Evolutionary conservation across 1,284 basidiomycete genomes (phyloP).

Genomic region (Sanghuangporus sanghuang): DNA sequence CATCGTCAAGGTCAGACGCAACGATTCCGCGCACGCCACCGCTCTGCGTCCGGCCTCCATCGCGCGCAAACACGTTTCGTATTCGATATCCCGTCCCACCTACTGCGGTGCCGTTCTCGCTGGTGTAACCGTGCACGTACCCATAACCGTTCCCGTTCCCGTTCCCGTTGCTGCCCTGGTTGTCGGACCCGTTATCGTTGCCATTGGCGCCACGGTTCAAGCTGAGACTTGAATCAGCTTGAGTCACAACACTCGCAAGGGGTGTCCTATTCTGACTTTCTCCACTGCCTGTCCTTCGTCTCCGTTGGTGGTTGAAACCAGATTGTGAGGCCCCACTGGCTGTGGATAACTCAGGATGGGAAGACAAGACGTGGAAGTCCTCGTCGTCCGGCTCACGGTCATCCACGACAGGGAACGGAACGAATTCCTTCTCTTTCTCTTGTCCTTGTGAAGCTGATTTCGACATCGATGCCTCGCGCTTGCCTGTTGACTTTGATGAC

Average conservation of each 20-base stretch:
- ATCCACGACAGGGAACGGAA: conserved; percentile 19
- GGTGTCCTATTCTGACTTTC: conserved; percentile 10
- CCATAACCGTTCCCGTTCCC: background rate
- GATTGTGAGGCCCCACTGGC: background rate
- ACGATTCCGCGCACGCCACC: conserved; percentile 70
- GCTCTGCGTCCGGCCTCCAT: conserved; percentile 76
- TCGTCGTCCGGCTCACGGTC: conserved; percentile 21
- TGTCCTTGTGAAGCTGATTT: background rate
- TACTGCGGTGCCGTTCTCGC: background rate
- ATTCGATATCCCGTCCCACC: conserved; percentile 36
- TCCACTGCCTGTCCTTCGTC: conserved; percentile 11
- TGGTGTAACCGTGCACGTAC: conserved; percentile 9
- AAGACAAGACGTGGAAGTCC: conserved; percentile 18
- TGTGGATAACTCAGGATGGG: conserved; percentile 14
- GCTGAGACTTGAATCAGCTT: conserved; percentile 18
- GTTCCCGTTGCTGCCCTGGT: conserved; percentile 12
- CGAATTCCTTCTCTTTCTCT: conserved; percentile 6
- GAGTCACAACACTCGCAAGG: conserved; percentile 13
- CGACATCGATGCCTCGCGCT: conserved; percentile 1
- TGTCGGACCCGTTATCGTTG: conserved; percentile 27
- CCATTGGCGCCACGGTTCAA: conserved; percentile 2
- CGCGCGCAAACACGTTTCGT: conserved; percentile 64
- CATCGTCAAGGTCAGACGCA: conserved; percentile 35
- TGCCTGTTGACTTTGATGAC: conserved; percentile 3
- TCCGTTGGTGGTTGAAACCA: background rate